Conservation (phyloP, 192 early-diverging fungal species). For the Radiomyces spectabilis region DNA sequence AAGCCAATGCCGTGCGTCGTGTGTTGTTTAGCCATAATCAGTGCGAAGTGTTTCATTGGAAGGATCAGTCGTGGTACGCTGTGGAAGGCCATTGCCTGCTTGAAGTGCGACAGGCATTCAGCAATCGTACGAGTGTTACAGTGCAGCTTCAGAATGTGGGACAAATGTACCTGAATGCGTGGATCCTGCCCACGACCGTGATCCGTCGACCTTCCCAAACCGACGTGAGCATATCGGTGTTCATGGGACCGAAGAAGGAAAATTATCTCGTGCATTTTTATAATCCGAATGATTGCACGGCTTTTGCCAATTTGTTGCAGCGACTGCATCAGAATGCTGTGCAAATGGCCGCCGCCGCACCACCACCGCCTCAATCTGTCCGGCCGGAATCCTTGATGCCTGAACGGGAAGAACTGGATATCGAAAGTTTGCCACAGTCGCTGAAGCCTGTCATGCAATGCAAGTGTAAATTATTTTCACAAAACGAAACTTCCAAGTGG, state of each 20-base stretch:
- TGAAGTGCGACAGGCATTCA: slow-evolving; percentile 35
- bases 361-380: slow-evolving; percentile 11
- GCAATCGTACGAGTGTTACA: slow-evolving; percentile 35
- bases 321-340: slow-evolving; percentile 27
- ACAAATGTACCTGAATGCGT: slow-evolving; percentile 46
- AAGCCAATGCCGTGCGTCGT: slow-evolving; percentile 2
- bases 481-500: slow-evolving; percentile 48
- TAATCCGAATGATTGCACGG: slow-evolving; percentile 26
- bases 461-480: slow-evolving; percentile 40
- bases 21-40: slow-evolving; percentile 21
- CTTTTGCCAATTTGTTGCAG: slow-evolving; percentile 29
- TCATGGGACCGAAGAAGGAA: slow-evolving; percentile 37
- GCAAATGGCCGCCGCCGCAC: slow-evolving; percentile 24
- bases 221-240: slow-evolving; percentile 40
- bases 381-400: slow-evolving; percentile 5
- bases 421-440: slow-evolving; percentile 20
- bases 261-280: slow-evolving; percentile 39
- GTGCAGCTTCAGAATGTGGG: slow-evolving; percentile 27
- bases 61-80: slow-evolving; percentile 39
- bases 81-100: slow-evolving; percentile 37
- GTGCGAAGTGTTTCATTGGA: slow-evolving; percentile 49
- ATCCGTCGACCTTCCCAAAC: slow-evolving; percentile 36
- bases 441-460: slow-evolving; percentile 30
- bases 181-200: slow-evolving; percentile 40
- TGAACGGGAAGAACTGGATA: background rate